phyloP scores from a whole-genome alignment of 331 rosid species.

The Prunus yedoensis region DNA sequence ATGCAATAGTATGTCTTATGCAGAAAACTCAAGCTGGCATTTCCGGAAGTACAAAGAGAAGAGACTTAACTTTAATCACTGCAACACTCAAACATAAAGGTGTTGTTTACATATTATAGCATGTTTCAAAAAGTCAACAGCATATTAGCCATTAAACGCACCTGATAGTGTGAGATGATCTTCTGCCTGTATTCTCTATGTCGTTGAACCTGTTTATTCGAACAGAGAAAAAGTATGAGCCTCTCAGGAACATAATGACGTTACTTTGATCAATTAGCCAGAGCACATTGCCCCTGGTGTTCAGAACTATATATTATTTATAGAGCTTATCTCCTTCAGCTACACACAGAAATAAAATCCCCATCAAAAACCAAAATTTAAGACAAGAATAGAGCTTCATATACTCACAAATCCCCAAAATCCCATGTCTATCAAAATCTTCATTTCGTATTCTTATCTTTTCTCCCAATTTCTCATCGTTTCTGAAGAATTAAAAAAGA shows the following conservation, averaged over 20 bases:
- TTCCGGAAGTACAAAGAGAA: background rate
- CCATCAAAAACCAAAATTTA: background rate
- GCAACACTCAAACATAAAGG: background rate
- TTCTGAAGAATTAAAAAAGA: background rate
- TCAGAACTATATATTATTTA: background rate
- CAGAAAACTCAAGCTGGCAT: background rate
- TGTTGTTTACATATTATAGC: background rate
- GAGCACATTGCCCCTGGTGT: background rate
- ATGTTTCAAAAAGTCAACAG: background rate
- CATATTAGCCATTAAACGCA: slow-evolving; percentile 29
- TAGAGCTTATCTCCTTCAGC: background rate
- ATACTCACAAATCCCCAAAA: background rate
- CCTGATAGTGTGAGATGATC: slow-evolving; percentile 66
- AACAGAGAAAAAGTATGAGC: slow-evolving; percentile 16
- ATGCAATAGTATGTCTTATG: slow-evolving; percentile 8
- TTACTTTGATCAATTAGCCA: background rate
- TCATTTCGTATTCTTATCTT: background rate
- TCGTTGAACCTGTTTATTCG: slow-evolving; percentile 61
- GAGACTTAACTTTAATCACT: background rate
- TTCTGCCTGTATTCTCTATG: slow-evolving; percentile 76
- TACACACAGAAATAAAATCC: background rate
- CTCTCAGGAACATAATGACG: background rate
- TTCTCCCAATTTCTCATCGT: background rate
- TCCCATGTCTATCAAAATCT: background rate
- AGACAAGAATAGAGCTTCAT: background rate